Base-by-base conservation (phyloP, 352 stramenopile species). In the Phytophthora parvispora region DNA sequence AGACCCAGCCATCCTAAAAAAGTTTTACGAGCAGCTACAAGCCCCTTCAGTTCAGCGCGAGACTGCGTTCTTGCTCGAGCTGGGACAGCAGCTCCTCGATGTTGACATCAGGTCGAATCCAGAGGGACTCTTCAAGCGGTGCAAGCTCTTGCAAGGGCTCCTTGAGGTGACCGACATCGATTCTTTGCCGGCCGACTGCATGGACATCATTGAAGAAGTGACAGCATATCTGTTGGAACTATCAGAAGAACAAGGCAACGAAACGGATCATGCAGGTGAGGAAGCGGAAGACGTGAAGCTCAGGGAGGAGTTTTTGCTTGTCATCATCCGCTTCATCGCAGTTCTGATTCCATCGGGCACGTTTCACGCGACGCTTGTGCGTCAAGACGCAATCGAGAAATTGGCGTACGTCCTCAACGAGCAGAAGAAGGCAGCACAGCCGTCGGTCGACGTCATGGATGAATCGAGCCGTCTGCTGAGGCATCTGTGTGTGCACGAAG, bases 51-150 rank as follows among this genome's bases (percentile, higher is more conserved):
- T 89, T 9, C 74, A 89, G 38, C 76, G 80, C 0, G 84, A 91
- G 36, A 77, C 74, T n/a, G 75, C 69, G 15, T 95, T 95, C n/a
- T 60, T 93, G 38, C 61, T 82, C 3, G 84, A 91, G 27, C 72
- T 92, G 54, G 81, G 82, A 5, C 82, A 91, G 22, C 85, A 95
- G 32, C 67, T 95, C 27, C 69, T 92, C 6, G 87, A 95, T 50
- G 85, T 87, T 8, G 86, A 93, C 31, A 74, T 87, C 5, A 69
- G 64, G 6, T 61, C 68, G 15, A 92, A 95, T 49, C 60, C 77
- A 7, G 67, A 77, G 9, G 80, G 83, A 3, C 67, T 93, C 22
- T 84, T 91, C n/a, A 93, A 93, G 67, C 83, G 87, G 5, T 92
- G 78, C 29, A 75, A 77, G 12, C 63, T 95, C 27, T 42, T 95